Conservation (phyloP, 208 protist genomes). For the Trypanosoma cruzi region DNA sequence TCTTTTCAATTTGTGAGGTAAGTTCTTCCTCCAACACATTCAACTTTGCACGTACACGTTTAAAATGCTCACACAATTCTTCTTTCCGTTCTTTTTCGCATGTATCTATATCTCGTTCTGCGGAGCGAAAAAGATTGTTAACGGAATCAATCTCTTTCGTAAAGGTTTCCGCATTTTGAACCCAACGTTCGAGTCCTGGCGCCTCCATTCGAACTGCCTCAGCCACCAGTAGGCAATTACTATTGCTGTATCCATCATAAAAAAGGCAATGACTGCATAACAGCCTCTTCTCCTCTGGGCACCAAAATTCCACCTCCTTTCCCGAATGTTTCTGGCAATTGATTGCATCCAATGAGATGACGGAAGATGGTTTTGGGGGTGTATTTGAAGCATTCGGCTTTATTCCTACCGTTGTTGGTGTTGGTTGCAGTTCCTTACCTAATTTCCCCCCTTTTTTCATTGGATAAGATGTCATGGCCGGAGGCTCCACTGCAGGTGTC, state of each 20-base stretch:
- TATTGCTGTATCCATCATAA: conserved; percentile 68
- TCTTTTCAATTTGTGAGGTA: conserved; percentile 36
- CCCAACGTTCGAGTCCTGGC: conserved; percentile 54
- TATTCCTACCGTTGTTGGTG: neutral
- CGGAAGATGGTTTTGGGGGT: neutral
- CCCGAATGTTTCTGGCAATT: conserved; percentile 49
- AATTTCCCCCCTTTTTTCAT: neutral
- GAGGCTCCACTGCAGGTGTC: neutral
- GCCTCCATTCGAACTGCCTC: conserved; percentile 50
- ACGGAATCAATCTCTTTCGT: conserved; percentile 59
- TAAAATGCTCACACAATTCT: conserved; percentile 50
- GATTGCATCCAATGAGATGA: conserved; percentile 1
- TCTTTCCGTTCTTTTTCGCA: conserved; percentile 31
- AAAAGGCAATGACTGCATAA: conserved; percentile 82
- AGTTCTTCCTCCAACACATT: conserved; percentile 49
- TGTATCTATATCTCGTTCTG: conserved; percentile 44
- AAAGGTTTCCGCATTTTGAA: conserved; percentile 64
- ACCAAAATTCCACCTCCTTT: conserved; percentile 84
- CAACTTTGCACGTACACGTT: conserved; percentile 38
- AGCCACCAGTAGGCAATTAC: conserved; percentile 68
- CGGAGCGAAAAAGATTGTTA: conserved; percentile 53
- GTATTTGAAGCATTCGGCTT: neutral
- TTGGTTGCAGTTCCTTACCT: neutral
- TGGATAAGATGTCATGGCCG: neutral
- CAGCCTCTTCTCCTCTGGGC: conserved; percentile 55